Evolutionary conservation across 306 rosid genomes (phyloP), one percentile per base, ranked within the genome.

Genomic region (Cucumis hystrix): DNA sequence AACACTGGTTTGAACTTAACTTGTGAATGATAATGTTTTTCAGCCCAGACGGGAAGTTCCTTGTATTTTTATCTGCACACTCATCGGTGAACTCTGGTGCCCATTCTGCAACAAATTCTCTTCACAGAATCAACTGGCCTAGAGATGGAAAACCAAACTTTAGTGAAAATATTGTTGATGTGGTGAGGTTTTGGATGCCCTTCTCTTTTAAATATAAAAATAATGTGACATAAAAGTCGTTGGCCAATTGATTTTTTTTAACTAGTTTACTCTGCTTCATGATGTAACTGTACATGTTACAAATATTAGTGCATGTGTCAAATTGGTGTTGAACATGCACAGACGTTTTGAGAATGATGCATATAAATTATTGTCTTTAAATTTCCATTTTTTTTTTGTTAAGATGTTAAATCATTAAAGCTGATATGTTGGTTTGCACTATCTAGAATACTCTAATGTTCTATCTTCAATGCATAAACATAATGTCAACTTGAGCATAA

Each of bases 71-170:
- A 80, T 91, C 97, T 65, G 91, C 96, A 64, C 86, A 82, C 80
- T 78, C 83, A 80, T 82, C 91, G 35, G 98, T 93, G 83, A 93
- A 91, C 78, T 88, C 97, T 79, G 97, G 98, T 59, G 90, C 90
- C 77, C 98, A 91, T 80, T 79, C 75, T 74, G 91, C 93, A 17
- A 93, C 97, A 78, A 79, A 93, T 79, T 93, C 98, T 56, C 92
- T 93, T 85, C 97, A 93, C 85, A 88, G 95, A 82, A 85, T 91
- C 80, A 88, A 89, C 83, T 93, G 96, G 98, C 88, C 92, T 73
- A 63, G 77, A 5, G 85, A 89, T 83, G 87, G 82, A 60, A 79
- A 80, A 55, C 75, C 77, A 20, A 69, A 49, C 77, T 84, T 86
- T 43, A 80, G 83, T 78, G 56, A 83, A 76, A 81, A 85, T 80